Evolutionary conservation across 306 rosid genomes (phyloP).

Genomic region (Pterocarpus macrocarpus): DNA sequence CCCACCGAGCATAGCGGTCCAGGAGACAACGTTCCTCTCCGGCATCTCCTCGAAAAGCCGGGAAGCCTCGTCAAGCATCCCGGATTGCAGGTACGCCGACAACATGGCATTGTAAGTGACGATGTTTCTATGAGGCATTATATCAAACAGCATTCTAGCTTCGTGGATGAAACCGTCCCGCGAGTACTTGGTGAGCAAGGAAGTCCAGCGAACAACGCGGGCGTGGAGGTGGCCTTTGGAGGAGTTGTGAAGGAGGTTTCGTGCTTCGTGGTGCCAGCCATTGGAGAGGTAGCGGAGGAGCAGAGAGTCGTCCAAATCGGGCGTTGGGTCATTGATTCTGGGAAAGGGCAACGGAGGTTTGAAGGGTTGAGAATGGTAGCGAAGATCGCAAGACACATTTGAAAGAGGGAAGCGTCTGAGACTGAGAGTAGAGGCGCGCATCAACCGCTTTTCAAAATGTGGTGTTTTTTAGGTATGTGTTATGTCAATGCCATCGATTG

Average conservation of each 20-base stretch:
- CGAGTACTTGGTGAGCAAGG: slow-evolving; percentile 59
- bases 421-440: slow-evolving; percentile 52
- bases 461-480: neutral
- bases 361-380: slow-evolving; percentile 13
- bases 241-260: slow-evolving; percentile 51
- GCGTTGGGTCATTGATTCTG: slow-evolving; percentile 29
- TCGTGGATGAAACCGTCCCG: slow-evolving; percentile 53
- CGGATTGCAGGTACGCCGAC: slow-evolving; percentile 62
- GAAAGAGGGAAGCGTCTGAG: slow-evolving; percentile 24
- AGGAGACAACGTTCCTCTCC: slow-evolving; percentile 75
- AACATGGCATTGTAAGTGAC: slow-evolving; percentile 73
- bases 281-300: slow-evolving; percentile 55
- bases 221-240: slow-evolving; percentile 39
- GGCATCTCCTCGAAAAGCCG: slow-evolving; percentile 64
- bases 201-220: slow-evolving; percentile 65
- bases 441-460: slow-evolving; percentile 30
- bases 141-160: slow-evolving; percentile 69
- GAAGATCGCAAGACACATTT: neutral
- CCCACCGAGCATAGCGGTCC: slow-evolving; percentile 77
- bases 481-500: too few relatives aligned
- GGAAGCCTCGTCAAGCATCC: slow-evolving; percentile 62
- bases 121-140: slow-evolving; percentile 69
- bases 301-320: slow-evolving; percentile 51
- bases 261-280: slow-evolving; percentile 57
- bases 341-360: slow-evolving; percentile 33